Percentiles rank a stretch among this genome's conserved stretches.
Conservation (phyloP, 768 basidiomycete species). For the Leccinum ochraceum region DNA sequence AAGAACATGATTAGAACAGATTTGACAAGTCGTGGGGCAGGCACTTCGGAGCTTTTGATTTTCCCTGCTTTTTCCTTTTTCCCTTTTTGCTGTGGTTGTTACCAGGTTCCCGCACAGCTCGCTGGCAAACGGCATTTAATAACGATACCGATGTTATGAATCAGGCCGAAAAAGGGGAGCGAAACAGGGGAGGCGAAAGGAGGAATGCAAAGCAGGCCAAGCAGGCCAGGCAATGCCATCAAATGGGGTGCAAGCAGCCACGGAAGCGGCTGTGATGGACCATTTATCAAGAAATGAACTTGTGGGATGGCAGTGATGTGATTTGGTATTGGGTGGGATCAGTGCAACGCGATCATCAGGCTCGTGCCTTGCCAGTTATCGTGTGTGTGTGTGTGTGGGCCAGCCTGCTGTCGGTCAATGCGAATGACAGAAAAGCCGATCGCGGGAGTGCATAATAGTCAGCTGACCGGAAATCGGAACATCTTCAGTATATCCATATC, state of each 20-base stretch:
- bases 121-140: neutral
- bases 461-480: neutral
- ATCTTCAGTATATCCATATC: conserved; percentile 2
- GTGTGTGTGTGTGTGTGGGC: neutral
- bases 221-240: neutral
- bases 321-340: neutral
- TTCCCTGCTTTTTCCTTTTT: neutral
- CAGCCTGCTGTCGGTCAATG: neutral
- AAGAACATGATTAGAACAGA: neutral
- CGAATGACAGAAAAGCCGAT: neutral
- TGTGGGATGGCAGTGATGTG: neutral
- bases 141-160: neutral
- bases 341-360: neutral
- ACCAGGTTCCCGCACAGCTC: neutral
- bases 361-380: conserved; percentile 1
- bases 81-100: neutral
- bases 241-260: neutral
- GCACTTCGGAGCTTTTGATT: neutral
- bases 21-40: conserved; percentile 1
- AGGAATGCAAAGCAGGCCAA: neutral
- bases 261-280: neutral
- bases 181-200: neutral
- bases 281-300: neutral
- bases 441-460: neutral
- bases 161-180: neutral